Conservation (phyloP, 768 basidiomycete species). For the Phylloporus arenicola region DNA sequence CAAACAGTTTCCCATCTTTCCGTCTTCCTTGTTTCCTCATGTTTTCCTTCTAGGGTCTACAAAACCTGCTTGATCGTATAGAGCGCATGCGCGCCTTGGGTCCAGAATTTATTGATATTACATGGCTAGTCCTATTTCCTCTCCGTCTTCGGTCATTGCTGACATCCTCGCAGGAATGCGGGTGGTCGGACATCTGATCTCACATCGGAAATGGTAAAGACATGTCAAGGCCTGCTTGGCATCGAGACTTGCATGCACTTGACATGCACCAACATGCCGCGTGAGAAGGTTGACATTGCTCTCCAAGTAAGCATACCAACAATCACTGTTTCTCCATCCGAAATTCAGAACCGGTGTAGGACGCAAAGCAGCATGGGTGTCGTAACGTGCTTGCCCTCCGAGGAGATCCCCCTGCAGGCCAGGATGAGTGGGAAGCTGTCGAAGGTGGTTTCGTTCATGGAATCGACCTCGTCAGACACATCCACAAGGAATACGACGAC, state of each 20-base stretch:
- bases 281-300: slow-evolving; percentile 89
- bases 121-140: slow-evolving; percentile 53
- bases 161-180: slow-evolving; percentile 67
- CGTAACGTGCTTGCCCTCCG: slow-evolving; percentile 90
- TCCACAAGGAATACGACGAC: slow-evolving; percentile 75
- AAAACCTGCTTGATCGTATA: slow-evolving; percentile 97
- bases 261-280: slow-evolving; percentile 99
- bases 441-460: slow-evolving; percentile 89
- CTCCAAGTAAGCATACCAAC: slow-evolving; percentile 56
- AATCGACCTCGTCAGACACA: slow-evolving; percentile 87
- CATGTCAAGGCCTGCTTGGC: slow-evolving; percentile 88
- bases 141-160: neutral
- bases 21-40: neutral
- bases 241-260: slow-evolving; percentile 98
- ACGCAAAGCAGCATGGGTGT: slow-evolving; percentile 85
- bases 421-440: slow-evolving; percentile 88
- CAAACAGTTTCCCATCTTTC: slow-evolving; percentile 8
- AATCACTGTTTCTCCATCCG: neutral
- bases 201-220: slow-evolving; percentile 90
- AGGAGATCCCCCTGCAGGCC: slow-evolving; percentile 86
- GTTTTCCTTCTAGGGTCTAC: slow-evolving; percentile 36
- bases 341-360: slow-evolving; percentile 40
- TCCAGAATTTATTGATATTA: slow-evolving; percentile 98
- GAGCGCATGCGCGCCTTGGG: slow-evolving; percentile 95
- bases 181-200: slow-evolving; percentile 93